A percentile compares a stretch with the other conserved stretches of the same genome.
These are phyloP conservation scores for Apophysomyces trapeziformis DNA, from an alignment of 371 early-diverging fungal species.

Conservation along the genomic window DNA sequence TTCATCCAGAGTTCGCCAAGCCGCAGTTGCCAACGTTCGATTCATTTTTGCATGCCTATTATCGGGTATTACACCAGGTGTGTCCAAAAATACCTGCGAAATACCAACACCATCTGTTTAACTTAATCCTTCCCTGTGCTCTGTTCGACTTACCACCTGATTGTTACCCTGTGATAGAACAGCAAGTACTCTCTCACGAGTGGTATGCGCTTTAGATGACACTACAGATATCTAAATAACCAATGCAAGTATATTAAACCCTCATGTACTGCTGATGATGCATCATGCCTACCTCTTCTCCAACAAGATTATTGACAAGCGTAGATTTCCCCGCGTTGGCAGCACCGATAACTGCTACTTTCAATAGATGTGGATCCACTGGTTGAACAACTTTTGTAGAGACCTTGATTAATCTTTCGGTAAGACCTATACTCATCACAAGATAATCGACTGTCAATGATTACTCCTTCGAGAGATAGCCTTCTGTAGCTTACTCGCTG, in stretches of 20 bases:
- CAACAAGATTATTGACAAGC: constrained; percentile 70
- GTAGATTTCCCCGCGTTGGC: constrained; percentile 87
- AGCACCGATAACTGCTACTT: constrained; percentile 73
- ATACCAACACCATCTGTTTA: background rate
- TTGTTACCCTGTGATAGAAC: constrained; percentile 58
- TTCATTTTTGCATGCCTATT: constrained; percentile 51
- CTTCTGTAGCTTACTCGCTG: background rate
- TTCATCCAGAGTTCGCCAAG: constrained; percentile 76
- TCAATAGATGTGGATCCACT: constrained; percentile 59
- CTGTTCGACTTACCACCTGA: constrained; percentile 52
- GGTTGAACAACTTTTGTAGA: constrained; percentile 61
- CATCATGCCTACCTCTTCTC: constrained; percentile 30
- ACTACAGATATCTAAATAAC: constrained; percentile 63
- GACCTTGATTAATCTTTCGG: constrained; percentile 44
- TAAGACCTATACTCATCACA: constrained; percentile 22
- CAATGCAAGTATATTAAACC: too few relatives aligned
- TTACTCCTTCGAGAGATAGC: background rate
- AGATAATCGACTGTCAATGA: background rate
- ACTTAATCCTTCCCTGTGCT: background rate
- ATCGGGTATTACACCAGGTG: constrained; percentile 63
- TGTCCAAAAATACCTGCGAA: constrained; percentile 59
- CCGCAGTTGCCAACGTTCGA: constrained; percentile 69
- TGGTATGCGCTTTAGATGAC: constrained; percentile 78
- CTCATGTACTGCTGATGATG: too few relatives aligned
- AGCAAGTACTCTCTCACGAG: constrained; percentile 66